Conservation (phyloP, 2,329 filamentous ascomycete species). For the Alternaria ventricosa region DNA sequence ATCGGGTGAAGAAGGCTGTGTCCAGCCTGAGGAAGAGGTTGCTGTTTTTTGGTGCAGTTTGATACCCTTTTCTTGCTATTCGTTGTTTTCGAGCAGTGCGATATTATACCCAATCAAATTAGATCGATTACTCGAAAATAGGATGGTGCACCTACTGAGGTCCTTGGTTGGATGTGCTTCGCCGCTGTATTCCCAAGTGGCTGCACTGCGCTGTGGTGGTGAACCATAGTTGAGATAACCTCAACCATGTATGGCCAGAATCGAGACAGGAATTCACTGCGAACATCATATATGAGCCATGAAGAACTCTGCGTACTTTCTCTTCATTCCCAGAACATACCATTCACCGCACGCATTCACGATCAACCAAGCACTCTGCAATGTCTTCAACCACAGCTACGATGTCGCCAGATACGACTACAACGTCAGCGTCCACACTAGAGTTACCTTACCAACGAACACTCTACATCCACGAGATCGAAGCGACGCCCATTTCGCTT, state of each 20-base stretch:
- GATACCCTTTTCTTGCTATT: neutral
- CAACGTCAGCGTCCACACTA: neutral
- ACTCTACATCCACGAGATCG: neutral
- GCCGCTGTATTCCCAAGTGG: neutral
- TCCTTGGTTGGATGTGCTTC: neutral
- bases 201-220: neutral
- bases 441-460: neutral
- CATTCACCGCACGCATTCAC: neutral
- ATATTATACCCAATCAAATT: neutral
- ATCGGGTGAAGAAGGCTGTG: neutral
- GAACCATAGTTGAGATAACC: neutral
- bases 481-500: neutral
- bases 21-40: neutral
- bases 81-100: neutral
- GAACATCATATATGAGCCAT: neutral
- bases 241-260: neutral
- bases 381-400: neutral
- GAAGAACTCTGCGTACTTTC: neutral
- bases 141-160: rapidly evolving
- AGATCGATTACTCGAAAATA: neutral
- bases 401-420: neutral
- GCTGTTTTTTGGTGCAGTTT: neutral
- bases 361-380: neutral
- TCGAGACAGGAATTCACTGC: neutral
- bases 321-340: neutral